Conservation (phyloP, 192 early-diverging fungal genomes). For the Backusella luteola region DNA sequence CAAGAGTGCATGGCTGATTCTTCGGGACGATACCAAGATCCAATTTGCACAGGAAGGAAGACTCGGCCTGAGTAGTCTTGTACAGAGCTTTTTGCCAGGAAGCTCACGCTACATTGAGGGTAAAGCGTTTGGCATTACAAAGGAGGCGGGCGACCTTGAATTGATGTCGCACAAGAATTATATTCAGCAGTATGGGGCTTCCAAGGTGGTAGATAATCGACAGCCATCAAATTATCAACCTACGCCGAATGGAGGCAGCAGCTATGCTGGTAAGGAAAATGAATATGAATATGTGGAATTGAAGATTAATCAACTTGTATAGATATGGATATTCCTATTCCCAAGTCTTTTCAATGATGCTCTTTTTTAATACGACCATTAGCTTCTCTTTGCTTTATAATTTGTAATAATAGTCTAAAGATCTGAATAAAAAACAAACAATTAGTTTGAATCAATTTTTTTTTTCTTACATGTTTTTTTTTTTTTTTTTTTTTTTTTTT, state of each 20-base stretch:
- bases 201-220: not conserved
- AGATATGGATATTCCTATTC: not conserved
- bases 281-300: too few species aligned
- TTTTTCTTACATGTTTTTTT: too few species aligned
- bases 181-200: conserved; percentile 17
- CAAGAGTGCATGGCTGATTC: conserved; percentile 47
- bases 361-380: not conserved
- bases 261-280: not conserved
- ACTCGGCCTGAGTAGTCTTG: conserved; percentile 33
- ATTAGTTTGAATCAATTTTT: too few species aligned
- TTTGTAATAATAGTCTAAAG: too few species aligned
- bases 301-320: too few species aligned
- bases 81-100: conserved; percentile 35
- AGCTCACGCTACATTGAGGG: conserved; percentile 30
- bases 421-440: too few species aligned
- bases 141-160: conserved; percentile 42
- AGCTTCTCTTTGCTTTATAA: too few species aligned
- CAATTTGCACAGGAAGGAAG: conserved; percentile 32
- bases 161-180: conserved; percentile 37
- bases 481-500: too few species aligned
- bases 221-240: not conserved
- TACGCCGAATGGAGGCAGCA: not conserved
- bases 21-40: conserved; percentile 35
- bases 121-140: conserved; percentile 29
- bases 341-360: not conserved